Evolutionary conservation across 768 basidiomycete genomes (phyloP), one percentile per base, ranked within the genome.

Genomic region (Zangia roseola): DNA sequence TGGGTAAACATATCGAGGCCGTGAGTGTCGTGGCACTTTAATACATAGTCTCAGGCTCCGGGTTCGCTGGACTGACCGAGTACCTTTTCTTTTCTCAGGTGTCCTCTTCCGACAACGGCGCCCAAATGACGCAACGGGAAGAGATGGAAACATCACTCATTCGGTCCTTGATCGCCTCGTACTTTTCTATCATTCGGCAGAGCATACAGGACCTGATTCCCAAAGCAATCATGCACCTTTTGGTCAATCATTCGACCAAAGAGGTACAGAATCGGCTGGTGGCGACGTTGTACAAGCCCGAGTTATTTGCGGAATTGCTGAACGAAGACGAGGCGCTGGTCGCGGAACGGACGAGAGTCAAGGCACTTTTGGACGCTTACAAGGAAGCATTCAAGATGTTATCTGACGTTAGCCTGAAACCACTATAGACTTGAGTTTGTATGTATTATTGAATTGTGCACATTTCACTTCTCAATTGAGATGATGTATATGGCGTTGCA

Each of bases 121-220:
- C 73, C 5, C 80, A 82, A 28, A 70, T 94, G 50, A 86, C 88
- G 1, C 71, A 81, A 40, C 81, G 93, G 21, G 95, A 99, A 70
- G 94, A 98, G 70, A 91, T 97, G 91, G 95, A 98, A 71, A 95
- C 92, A 38, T 83, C 80, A 28, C 80, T 99, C 53, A 98, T 99
- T 64, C 87, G 95, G 44, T 90, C 91, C 6, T 80, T 98, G 56
- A 98, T 99, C 63, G 81, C 86, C 23, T 94, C 92, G 12, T 99
- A 99, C 74, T 99, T 99, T 72, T 76, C 82, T 50, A 98, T 99
- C 63, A 89, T 94, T 20, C 86, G 97, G 36, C 94, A 98, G 69
- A 91, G 87, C 64, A 97, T 99, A 54, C 92, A 97, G 57, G 97
- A 99, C 68, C 78, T 97, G 47, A 82, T 99, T 17, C 97, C 97